Percentiles rank a stretch among this genome's conserved stretches.
phyloP scores from a whole-genome alignment of 2,329 filamentous ascomycete genomes.

The Zymoseptoria passerinii region DNA sequence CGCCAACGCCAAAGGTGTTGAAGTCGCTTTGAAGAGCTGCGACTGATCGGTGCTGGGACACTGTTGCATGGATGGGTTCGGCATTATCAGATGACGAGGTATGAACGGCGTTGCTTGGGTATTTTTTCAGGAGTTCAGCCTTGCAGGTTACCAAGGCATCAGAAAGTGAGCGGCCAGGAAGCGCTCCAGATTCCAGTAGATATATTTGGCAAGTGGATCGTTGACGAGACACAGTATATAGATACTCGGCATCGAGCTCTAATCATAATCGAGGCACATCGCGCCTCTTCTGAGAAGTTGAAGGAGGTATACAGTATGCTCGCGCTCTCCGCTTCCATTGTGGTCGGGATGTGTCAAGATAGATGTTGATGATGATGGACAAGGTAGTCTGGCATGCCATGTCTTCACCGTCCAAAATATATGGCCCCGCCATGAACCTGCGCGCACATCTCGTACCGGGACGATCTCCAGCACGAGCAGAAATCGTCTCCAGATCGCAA shows the following conservation, averaged over 20 bases:
- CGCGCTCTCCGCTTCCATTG: too few species aligned
- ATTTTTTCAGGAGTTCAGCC: background rate
- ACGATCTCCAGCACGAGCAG: background rate
- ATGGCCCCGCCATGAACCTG: too few species aligned
- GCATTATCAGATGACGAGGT: background rate
- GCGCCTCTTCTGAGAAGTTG: background rate
- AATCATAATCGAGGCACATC: background rate
- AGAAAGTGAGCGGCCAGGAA: background rate
- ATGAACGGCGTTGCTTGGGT: background rate
- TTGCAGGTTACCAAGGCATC: background rate
- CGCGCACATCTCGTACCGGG: background rate
- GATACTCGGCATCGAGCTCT: background rate
- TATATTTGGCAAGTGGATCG: background rate
- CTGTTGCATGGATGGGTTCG: background rate
- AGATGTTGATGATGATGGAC: too few species aligned
- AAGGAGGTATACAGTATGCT: background rate
- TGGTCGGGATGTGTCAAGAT: too few species aligned
- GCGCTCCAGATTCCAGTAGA: background rate
- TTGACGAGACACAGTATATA: background rate
- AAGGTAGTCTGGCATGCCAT: background rate
- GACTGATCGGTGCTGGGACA: background rate
- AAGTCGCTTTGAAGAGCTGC: conserved; percentile 31
- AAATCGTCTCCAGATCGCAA: background rate
- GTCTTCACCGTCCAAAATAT: background rate
- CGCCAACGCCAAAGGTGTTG: conserved; percentile 39